Conservation (phyloP, 176 grass and related monocot species). For the Rhipidocladum racemiflorum region DNA sequence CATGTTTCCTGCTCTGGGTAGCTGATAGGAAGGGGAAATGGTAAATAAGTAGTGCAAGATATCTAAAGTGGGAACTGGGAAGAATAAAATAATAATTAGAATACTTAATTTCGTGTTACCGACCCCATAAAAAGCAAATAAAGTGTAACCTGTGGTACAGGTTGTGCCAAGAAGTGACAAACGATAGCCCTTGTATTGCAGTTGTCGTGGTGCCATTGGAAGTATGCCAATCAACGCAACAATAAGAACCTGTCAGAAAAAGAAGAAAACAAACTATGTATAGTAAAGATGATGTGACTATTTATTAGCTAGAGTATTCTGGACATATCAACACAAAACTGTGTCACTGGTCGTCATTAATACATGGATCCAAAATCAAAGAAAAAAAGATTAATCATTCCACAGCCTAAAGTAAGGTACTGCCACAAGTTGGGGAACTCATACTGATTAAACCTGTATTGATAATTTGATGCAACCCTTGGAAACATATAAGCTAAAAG, state of each 20-base stretch:
- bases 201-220: slow-evolving; percentile 62
- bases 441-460: slow-evolving; percentile 3
- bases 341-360: neutral
- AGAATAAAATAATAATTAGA: slow-evolving; percentile 3
- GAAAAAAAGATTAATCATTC: neutral
- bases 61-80: neutral
- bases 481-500: neutral
- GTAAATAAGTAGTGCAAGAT: slow-evolving; percentile 14
- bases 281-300: neutral
- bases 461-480: neutral
- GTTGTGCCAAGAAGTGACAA: slow-evolving; percentile 89
- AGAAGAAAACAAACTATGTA: slow-evolving; percentile 16
- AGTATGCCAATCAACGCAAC: slow-evolving; percentile 81
- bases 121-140: slow-evolving; percentile 75
- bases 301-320: neutral
- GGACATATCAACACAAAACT: neutral
- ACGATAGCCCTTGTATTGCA: slow-evolving; percentile 70
- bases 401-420: neutral
- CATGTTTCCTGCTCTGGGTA: slow-evolving; percentile 74
- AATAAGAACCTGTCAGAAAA: slow-evolving; percentile 61
- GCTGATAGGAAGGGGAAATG: slow-evolving; percentile 44
- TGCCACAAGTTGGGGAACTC: neutral
- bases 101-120: slow-evolving; percentile 32
- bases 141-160: slow-evolving; percentile 67
- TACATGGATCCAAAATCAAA: neutral